Percentiles rank a stretch among this genome's conserved stretches.
Evolutionary conservation across 2,329 filamentous ascomycete genomes (phyloP).

Genomic region (Curvularia lunata): DNA sequence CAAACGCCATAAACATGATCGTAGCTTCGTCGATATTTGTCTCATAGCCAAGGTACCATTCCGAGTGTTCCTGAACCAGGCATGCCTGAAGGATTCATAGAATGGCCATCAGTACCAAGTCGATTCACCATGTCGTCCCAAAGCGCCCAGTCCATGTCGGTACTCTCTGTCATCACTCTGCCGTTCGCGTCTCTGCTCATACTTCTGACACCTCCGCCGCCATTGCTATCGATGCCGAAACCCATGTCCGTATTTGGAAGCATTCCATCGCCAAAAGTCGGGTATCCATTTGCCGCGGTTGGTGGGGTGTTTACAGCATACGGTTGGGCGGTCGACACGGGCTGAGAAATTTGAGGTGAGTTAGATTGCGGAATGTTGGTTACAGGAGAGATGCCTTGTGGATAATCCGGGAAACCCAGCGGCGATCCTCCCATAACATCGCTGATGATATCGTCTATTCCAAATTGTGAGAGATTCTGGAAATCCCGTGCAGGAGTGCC

Average conservation of each 20-base stretch:
- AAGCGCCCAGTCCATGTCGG: slow-evolving; percentile 55
- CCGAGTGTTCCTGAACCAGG: slow-evolving; percentile 29
- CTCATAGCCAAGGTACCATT: slow-evolving; percentile 35
- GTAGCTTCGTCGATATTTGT: background rate
- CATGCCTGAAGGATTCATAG: slow-evolving; percentile 13
- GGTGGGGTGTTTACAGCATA: slow-evolving; percentile 9
- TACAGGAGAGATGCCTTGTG: background rate
- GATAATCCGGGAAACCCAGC: slow-evolving; percentile 9
- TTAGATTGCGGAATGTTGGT: background rate
- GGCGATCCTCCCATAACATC: slow-evolving; percentile 37
- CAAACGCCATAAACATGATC: background rate
- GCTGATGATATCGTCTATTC: slow-evolving; percentile 36
- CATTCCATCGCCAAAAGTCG: slow-evolving; percentile 18
- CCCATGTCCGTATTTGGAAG: slow-evolving; percentile 33
- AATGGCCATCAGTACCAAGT: slow-evolving; percentile 52
- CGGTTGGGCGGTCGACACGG: background rate
- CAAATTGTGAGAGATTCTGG: slow-evolving; percentile 28
- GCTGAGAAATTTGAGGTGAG: background rate
- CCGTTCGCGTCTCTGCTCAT: background rate
- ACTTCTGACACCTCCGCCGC: slow-evolving; percentile 16
- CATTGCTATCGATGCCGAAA: slow-evolving; percentile 18
- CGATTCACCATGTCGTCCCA: slow-evolving; percentile 58
- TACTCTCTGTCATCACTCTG: slow-evolving; percentile 22
- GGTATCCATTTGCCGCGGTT: slow-evolving; percentile 21
- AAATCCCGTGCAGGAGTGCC: slow-evolving; percentile 25